Evolutionary conservation across 2,329 filamentous ascomycete genomes (phyloP), one percentile per base, ranked within the genome.

Genomic region (Monilinia laxa): DNA sequence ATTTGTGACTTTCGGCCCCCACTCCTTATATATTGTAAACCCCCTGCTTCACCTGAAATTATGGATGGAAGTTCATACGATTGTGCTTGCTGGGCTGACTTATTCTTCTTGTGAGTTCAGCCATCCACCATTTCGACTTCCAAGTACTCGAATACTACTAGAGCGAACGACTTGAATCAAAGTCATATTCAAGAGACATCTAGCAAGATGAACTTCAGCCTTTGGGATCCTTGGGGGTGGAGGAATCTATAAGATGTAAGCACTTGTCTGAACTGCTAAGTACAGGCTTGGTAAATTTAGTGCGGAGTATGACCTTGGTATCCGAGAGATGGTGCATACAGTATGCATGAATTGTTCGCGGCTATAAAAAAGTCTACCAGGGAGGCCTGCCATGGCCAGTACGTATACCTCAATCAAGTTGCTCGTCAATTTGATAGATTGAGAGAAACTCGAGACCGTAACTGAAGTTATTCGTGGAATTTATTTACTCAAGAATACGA

Each of bases 241-340:
- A 18, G 20, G 53, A 23, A 59, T 57, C 25, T 55, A 6, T 3
- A 11, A 58, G n/a, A n/a, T 49, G 63, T 65, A 54, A 65, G 63
- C 63, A 59, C 62, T 65, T 59, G 63, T 51, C 55, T 40, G 42
- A 31, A 59, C 11, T 38, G 7, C 31, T 7, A 20, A 59, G 63
- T 23, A 51, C 18, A 52, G 35, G 28, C 59, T n/a, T 52, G 28
- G 14, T 45, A 47, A 49, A 35, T 42, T 31, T 16, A 42, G 47
- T 65, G 42, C 45, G 45, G 63, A 52, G 45, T 65, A 58, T 59
- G 28, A 31, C 25, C 25, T 59, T 51, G 25, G 23, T 51, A 59
- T 23, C 63, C 42, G 63, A 23, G n/a, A 49, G 47, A 49, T 49
- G 20, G 35, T 59, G 57, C 25, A 49, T 49, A 23, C 20, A 35